Percentiles rank a stretch among this genome's conserved stretches.
phyloP scores from a whole-genome alignment of 768 basidiomycete genomes.

The Hygrophorus russula region DNA sequence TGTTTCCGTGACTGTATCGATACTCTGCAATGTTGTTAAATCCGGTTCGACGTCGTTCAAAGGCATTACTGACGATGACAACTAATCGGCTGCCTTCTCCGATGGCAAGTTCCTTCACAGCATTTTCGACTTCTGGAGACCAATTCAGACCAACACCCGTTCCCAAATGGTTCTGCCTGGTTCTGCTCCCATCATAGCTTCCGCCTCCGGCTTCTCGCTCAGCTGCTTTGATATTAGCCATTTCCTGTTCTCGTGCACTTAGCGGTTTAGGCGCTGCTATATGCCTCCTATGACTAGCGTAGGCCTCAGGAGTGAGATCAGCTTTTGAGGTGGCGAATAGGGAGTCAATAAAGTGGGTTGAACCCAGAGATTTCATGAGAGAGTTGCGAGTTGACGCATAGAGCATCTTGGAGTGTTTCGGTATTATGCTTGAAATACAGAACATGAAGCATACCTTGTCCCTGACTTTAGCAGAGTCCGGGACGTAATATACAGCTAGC shows the following conservation, averaged over 20 bases:
- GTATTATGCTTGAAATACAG: not conserved
- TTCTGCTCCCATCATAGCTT: slow-evolving; percentile 48
- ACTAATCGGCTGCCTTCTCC: slow-evolving; percentile 43
- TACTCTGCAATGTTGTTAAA: slow-evolving; percentile 31
- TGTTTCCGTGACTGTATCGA: slow-evolving; percentile 56
- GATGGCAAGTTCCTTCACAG: slow-evolving; percentile 45
- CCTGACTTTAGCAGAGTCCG: slow-evolving; percentile 69
- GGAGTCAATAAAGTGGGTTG: slow-evolving; percentile 56
- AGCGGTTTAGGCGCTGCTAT: slow-evolving; percentile 71
- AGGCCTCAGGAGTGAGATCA: slow-evolving; percentile 58
- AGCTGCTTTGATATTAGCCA: slow-evolving; percentile 65
- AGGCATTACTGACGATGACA: slow-evolving; percentile 43
- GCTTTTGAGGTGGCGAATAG: slow-evolving; percentile 70
- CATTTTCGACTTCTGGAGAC: slow-evolving; percentile 52
- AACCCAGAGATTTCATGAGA: slow-evolving; percentile 64
- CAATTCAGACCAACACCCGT: slow-evolving; percentile 55
- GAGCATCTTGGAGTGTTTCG: slow-evolving; percentile 50
- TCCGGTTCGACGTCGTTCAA: not conserved
- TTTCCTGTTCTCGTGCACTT: slow-evolving; percentile 71
- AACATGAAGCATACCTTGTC: slow-evolving; percentile 48
- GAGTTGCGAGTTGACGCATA: slow-evolving; percentile 72
- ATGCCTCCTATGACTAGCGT: slow-evolving; percentile 63
- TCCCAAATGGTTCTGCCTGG: slow-evolving; percentile 44
- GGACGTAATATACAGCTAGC: slow-evolving; percentile 72
- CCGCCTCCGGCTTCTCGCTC: slow-evolving; percentile 47